A percentile compares a stretch with the other conserved stretches of the same genome.
These are phyloP conservation scores for Canna indica DNA, from an alignment of 176 grass and related monocot species.

Conservation along the genomic window DNA sequence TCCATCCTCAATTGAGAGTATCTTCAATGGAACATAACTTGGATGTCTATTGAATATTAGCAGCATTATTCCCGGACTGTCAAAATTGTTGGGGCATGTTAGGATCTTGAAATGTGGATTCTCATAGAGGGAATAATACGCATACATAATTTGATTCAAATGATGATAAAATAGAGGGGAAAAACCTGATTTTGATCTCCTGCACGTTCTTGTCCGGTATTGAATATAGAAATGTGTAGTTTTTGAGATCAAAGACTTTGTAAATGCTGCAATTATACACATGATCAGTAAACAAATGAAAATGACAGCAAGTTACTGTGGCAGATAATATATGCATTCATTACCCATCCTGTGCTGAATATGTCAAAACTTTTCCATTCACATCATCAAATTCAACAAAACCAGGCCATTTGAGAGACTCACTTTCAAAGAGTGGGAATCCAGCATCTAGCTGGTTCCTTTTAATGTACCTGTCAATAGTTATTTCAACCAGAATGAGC, in stretches of 20 bases:
- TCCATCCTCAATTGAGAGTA: conserved; percentile 97
- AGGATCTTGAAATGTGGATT: conserved; percentile 4
- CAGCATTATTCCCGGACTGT: conserved; percentile 97
- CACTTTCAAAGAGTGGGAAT: conserved; percentile 83
- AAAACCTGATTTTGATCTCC: conserved; percentile 97
- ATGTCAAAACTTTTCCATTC: conserved; percentile 95
- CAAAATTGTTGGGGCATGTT: neutral
- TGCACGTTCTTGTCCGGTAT: conserved; percentile 90
- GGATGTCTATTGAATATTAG: conserved; percentile 77
- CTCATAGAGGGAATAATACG: neutral
- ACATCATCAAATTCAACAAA: conserved; percentile 99
- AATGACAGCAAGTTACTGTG: neutral
- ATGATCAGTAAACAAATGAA: conserved; percentile 5
- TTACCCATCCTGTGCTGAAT: conserved; percentile 93
- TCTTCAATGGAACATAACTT: conserved; percentile 81
- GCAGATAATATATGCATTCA: neutral
- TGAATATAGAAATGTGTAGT: conserved; percentile 75
- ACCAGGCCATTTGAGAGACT: conserved; percentile 96
- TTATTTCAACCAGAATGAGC: neutral
- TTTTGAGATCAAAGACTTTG: conserved; percentile 99
- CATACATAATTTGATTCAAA: neutral
- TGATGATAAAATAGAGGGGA: neutral
- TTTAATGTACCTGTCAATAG: conserved; percentile 56
- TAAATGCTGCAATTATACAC: conserved; percentile 59
- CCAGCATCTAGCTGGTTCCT: conserved; percentile 78